A percentile compares a stretch with the other conserved stretches of the same genome.
Conservation (phyloP, 2,329 filamentous ascomycete species). For the Teratosphaeriaceae sp. region DNA sequence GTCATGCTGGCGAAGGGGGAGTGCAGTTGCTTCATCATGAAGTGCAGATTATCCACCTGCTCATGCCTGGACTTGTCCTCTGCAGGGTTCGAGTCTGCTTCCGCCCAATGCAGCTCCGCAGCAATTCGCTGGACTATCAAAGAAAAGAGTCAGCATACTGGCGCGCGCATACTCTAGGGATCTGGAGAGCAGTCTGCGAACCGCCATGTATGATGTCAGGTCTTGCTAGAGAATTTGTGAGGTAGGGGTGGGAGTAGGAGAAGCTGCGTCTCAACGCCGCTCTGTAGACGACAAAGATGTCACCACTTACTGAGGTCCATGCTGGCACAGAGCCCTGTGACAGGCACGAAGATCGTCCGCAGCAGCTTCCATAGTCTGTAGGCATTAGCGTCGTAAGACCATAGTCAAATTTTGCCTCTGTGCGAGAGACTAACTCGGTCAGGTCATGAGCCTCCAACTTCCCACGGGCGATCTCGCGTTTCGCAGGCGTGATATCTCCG, state of each 20-base stretch:
- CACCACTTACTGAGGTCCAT: slow-evolving; percentile 69
- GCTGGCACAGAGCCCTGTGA: slow-evolving; percentile 60
- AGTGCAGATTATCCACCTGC: slow-evolving; percentile 45
- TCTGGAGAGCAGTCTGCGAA: too few relatives aligned
- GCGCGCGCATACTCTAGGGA: too few relatives aligned
- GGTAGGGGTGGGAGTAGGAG: too few relatives aligned
- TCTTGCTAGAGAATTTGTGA: too few relatives aligned
- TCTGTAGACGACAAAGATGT: too few relatives aligned
- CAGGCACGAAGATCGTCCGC: slow-evolving; percentile 57
- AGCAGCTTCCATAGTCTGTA: slow-evolving; percentile 56
- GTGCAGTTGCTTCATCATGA: slow-evolving; percentile 63
- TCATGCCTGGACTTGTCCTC: slow-evolving; percentile 12
- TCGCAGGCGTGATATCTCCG: slow-evolving; percentile 62
- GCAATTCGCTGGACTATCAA: slow-evolving; percentile 60
- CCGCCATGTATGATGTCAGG: too few relatives aligned
- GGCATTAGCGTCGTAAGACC: too few relatives aligned
- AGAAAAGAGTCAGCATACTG: slow-evolving; percentile 58
- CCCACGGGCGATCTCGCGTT: slow-evolving; percentile 65
- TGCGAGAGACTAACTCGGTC: slow-evolving; percentile 41
- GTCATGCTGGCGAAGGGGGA: slow-evolving; percentile 60
- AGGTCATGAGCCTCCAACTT: slow-evolving; percentile 60
- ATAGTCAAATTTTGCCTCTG: too few relatives aligned
- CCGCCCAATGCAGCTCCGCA: slow-evolving; percentile 47
- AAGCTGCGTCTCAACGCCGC: too few relatives aligned
- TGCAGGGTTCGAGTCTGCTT: slow-evolving; percentile 12